phyloP scores from a whole-genome alignment of 164 flowering plant species.

The Chimonanthus praecox region DNA sequence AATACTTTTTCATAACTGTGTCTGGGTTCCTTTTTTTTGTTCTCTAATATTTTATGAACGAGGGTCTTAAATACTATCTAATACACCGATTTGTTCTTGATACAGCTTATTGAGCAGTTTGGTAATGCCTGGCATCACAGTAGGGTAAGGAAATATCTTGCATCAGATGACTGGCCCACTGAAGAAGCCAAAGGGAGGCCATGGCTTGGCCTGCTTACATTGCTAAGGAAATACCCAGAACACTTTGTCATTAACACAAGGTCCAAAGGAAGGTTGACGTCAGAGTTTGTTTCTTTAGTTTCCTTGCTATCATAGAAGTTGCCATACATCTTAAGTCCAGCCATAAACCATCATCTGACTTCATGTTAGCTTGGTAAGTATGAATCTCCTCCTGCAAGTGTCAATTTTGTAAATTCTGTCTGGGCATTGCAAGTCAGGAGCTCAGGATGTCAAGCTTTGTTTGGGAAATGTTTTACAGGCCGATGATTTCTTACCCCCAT shows the following conservation, averaged over 20 bases:
- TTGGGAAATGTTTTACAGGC: background rate
- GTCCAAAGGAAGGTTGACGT: slow-evolving; percentile 77
- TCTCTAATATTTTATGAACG: background rate
- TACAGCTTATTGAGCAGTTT: slow-evolving; percentile 74
- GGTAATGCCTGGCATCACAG: slow-evolving; percentile 81
- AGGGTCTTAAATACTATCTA: background rate
- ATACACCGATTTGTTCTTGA: slow-evolving; percentile 1
- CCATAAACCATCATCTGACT: background rate
- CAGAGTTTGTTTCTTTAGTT: slow-evolving; percentile 89
- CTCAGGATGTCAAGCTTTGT: background rate
- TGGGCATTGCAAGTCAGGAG: background rate
- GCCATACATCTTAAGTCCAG: no score
- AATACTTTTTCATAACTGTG: background rate
- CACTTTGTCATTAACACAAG: slow-evolving; percentile 96
- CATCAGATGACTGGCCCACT: slow-evolving; percentile 71
- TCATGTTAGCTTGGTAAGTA: background rate
- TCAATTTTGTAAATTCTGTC: background rate
- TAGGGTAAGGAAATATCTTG: slow-evolving; percentile 87
- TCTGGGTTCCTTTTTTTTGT: background rate
- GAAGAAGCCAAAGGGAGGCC: slow-evolving; percentile 80
- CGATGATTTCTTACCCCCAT: background rate
- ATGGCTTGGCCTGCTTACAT: slow-evolving; percentile 89
- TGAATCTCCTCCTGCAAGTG: background rate
- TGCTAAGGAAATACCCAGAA: slow-evolving; percentile 92
- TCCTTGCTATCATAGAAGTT: slow-evolving; percentile 61